These are phyloP conservation scores for Selaginella moellendorffii DNA, from an alignment of 75 land plant species.

Conservation along the genomic window DNA sequence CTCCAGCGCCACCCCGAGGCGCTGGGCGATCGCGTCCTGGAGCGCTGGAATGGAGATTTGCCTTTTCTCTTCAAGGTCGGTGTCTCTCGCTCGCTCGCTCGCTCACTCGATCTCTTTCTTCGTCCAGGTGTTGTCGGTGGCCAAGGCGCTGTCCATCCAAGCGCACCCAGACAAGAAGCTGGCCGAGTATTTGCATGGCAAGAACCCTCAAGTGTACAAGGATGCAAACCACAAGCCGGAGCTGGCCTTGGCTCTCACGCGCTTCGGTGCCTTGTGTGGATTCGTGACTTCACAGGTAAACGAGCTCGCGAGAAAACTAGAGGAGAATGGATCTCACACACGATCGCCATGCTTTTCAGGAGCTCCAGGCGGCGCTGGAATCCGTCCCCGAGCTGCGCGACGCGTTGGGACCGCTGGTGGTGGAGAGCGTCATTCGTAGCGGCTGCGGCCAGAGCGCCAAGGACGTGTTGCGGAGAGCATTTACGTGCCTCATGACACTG, in stretches of 20 bases:
- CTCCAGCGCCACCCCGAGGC: slow-evolving; percentile 39
- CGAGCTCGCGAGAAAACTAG: too few species aligned
- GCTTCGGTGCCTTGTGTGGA: slow-evolving; percentile 82
- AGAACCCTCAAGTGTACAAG: slow-evolving; percentile 56
- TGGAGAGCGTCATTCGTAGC: background rate
- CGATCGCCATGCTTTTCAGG: too few species aligned
- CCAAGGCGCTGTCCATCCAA: slow-evolving; percentile 90
- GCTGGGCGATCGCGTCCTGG: slow-evolving; percentile 47
- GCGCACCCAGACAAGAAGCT: slow-evolving; percentile 94
- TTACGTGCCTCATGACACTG: slow-evolving; percentile 58
- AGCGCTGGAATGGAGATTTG: slow-evolving; percentile 52
- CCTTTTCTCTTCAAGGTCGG: slow-evolving; percentile 88
- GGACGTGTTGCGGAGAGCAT: slow-evolving; percentile 27
- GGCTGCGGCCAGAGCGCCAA: too few species aligned
- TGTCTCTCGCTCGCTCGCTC: too few species aligned
- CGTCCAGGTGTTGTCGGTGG: slow-evolving; percentile 41
- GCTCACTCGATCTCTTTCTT: background rate
- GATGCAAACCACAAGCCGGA: slow-evolving; percentile 94
- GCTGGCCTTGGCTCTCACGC: slow-evolving; percentile 86
- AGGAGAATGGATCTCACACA: too few species aligned
- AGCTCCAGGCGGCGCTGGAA: slow-evolving; percentile 45
- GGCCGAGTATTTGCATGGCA: slow-evolving; percentile 46
- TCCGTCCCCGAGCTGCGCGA: slow-evolving; percentile 64
- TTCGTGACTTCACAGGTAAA: slow-evolving; percentile 60
- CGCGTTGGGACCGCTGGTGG: slow-evolving; percentile 31